Base-by-base conservation (phyloP, 2,329 filamentous ascomycete genomes). In the Exutisphaerella laricina region DNA sequence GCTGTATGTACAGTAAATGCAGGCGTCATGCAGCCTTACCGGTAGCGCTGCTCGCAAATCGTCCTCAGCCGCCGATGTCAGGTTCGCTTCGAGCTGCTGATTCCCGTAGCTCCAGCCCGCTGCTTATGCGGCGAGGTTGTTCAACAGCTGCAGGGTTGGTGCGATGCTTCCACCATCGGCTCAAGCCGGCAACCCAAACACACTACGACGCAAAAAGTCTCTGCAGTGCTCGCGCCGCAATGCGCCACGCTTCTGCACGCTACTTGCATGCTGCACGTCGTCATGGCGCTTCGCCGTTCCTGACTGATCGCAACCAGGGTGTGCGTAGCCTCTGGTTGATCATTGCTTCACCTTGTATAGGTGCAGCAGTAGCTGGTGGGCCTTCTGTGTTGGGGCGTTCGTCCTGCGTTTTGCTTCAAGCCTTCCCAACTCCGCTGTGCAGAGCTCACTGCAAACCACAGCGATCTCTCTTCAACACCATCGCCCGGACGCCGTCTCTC, bases 211-310 rank as follows among this genome's bases (percentile, higher is more conserved):
- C 21, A 41, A 32, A 36, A 51, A 51, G 49, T 51, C 46, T 51
- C 40, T 49, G 44, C 48, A 45, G 40, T 13, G 39, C 39, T 49
- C 39, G 43, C 39, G 44, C 48, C 34, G 31, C 31, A 17, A 14
- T 23, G 38, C 41, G 44, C 44, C 41, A 41, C 43, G 42, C 36
- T 40, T 23, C 31, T 50, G 47, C 49, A 49, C 45, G 45, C 49
- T 39, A 35, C 40, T 30, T 21, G 39, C 45, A 48, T 35, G 43
- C 45, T 44, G 43, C 43, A 43, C 33, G 37, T 40, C 48, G 48
- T 48, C 48, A 51, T 51, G 42, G 45, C 39, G 45, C 41, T 23
- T 46, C 28, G 39, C 45, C 20, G 35, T 41, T 41, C 39, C 36
- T 45, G 33, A 25, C 31, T 43, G 33, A 41, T 40, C 31, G 29